Base-by-base conservation (phyloP, 257 asterid genomes). In the Solanum pinnatisectum region DNA sequence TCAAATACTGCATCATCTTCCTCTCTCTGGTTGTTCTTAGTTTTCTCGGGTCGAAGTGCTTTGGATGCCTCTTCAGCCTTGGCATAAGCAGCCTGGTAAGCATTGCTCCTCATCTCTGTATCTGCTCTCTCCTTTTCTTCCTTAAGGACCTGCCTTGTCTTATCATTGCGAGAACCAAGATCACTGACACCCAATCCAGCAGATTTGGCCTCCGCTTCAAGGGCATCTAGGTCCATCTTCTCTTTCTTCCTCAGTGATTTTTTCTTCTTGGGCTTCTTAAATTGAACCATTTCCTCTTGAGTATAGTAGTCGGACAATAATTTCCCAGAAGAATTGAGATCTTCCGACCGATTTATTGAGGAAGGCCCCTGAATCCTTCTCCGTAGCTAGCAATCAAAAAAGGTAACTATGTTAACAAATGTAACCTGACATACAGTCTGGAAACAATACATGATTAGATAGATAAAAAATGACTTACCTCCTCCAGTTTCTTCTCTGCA, bases 41-140 rank as follows among this genome's bases (percentile, higher is more conserved):
- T 91, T 89, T 89, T 91, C 83, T 90, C 96, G 56, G 49, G 92
- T 87, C 97, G 93, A 88, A 97, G 98, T 60, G 98, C 93, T 93
- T 97, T 97, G 88, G 99, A 94, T 46, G 98, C 98, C 94, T 96
- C 98, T 9, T 94, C 97, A 60, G 99, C 99, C 91, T 91, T 97
- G 83, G 95, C 96, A 63, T 89, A 91, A 78, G 99, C 99, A 49
- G 96, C 91, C 36, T 92, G 91, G 91, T 90, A 97, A 81, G 99
- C 98, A 76, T 90, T 96, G 87, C 89, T 94, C 95, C 95, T 94
- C 91, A 22, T 95, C 89, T 96, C 95, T 89, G 96, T 94, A 52
- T 96, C 98, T 84, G 92, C 84, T 91, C 91, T 94, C 87, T 94
- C 99, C 88, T 92, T 91, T 91, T 96, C 98, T 88, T 97, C 96